Base-by-base conservation (phyloP, 768 basidiomycete genomes). In the Mycena albidolilacea region DNA sequence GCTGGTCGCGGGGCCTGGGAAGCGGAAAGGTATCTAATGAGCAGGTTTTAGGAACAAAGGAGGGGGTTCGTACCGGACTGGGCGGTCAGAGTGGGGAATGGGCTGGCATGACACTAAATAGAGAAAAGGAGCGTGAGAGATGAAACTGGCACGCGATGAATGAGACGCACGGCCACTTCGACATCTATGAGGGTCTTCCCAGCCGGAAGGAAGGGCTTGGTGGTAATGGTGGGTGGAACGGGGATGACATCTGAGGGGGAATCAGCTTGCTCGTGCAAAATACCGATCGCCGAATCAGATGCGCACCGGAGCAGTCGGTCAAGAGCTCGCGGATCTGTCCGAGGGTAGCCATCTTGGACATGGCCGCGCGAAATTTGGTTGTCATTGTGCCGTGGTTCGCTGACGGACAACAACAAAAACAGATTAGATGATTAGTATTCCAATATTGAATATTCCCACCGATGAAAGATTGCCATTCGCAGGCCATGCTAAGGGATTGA, bases 401-500 rank as follows among this genome's bases (percentile, higher is more conserved):
- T 52, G 50, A 52, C 5, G n/a, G n/a, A 21, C 46, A 19, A 48
- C 30, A 30, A 30, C 30, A 52, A 52, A n/a, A 21, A 21, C 8
- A 21, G 19, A 52, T 52, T 48, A 48, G 50, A 52, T 21, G 50
- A 52, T n/a, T 21, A 11, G n/a, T 6, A 19, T 21, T 52, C 14
- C 7, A 7, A 5, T n/a, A 6, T 21, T 21, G n/a, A 21, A 30
- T 11, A 21, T 8, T 63, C 76, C 66, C 63, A 81, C 81, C 67
- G 57, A 85, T 78, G 75, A 82, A 81, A 4, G 80, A 78, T 70
- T 86, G 85, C 85, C 85, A 86, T 64, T 78, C 70, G 77, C 85
- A 85, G 17, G 85, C 83, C 23, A 85, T 85, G 43, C 80, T 79
- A 46, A 21, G n/a, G n/a, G 9, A 21, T n/a, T 21, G n/a, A 52